phyloP scores from a whole-genome alignment of 2,329 filamentous ascomycete species.

The Scedosporium boydii region DNA sequence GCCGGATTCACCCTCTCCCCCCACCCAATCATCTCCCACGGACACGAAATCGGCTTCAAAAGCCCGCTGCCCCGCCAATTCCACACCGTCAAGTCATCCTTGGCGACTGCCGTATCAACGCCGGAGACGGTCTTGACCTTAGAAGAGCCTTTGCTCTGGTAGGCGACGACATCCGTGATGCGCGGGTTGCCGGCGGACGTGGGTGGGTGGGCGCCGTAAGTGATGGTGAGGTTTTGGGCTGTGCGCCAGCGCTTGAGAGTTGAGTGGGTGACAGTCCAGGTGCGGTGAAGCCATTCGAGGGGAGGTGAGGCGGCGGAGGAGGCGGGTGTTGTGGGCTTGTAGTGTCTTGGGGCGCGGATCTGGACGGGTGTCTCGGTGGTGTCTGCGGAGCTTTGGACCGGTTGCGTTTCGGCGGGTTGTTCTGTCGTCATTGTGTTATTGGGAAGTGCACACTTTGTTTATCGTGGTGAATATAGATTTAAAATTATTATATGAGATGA shows the following conservation, averaged over 20 bases:
- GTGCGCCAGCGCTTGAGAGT: constrained; percentile 73
- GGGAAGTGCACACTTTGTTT: background rate
- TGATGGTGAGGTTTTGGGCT: constrained; percentile 71
- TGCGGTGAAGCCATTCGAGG: constrained; percentile 51
- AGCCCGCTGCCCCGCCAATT: constrained; percentile 72
- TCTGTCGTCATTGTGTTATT: constrained; percentile 1
- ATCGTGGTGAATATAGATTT: background rate
- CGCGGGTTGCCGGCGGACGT: constrained; percentile 29
- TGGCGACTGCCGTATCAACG: constrained; percentile 42
- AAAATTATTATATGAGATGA: background rate
- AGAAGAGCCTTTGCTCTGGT: constrained; percentile 43
- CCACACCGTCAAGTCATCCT: constrained; percentile 38
- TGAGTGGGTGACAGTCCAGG: constrained; percentile 67
- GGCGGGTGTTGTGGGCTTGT: background rate
- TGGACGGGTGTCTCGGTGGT: background rate
- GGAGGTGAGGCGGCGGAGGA: constrained; percentile 29
- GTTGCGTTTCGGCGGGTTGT: background rate
- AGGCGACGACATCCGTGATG: constrained; percentile 65
- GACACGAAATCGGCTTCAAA: constrained; percentile 60
- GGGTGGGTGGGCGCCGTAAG: constrained; percentile 49
- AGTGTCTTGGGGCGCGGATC: constrained; percentile 4
- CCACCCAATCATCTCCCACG: constrained; percentile 77
- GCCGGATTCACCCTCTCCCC: constrained; percentile 41
- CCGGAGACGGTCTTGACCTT: constrained; percentile 53
- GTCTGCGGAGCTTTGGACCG: background rate